Base-by-base conservation (phyloP, 140 eudicot species). In the Flaveria floridana region DNA sequence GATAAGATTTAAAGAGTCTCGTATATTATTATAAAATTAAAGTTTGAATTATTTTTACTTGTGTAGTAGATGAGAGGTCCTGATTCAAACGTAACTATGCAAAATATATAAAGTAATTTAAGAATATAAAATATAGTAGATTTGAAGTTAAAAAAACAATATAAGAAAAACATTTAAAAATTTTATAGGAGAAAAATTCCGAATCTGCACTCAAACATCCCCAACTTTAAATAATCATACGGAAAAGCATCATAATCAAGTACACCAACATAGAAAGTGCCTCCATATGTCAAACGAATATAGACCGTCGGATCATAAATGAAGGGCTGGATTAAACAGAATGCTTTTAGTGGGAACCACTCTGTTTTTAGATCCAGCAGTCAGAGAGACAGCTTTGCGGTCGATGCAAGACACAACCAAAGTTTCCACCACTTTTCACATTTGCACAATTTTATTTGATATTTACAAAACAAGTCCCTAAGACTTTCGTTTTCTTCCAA, bases 261-360 rank as follows among this genome's bases (percentile, higher is more conserved):
- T 78, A 34, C 68, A 44, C 41, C 53, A 56, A 65, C 57, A 73
- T 16, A 53, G 39, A 57, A 46, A 73, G 37, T 41, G 19, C 30
- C 46, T 14, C 1, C 58, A 34, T 73, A 9, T 56, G 48, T 52
- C 19, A 28, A 23, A 20, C 26, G 2, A 65, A 25, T 25, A 0
- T 2, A 1, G 25, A 28, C 70, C 83, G 79, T 73, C 59, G 34
- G 79, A 65, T 73, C 68, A 65, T n/a, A 71, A 79, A 41, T 26
- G 25, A 25, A 55, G 58, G 55, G 20, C n/a, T 9, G 11, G 44
- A 70, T 46, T 2, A n/a, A 58, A 57, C 58, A 58, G 23, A 21
- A 44, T 65, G 78, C 18, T 72, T 55, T 65, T 65, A 72, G 74
- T 73, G 74, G 73, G 78, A 72, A 23, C 83, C 78, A 79, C 78